Conservation (phyloP, 306 rosid genomes). For the Trichosanthes cucumerina region DNA sequence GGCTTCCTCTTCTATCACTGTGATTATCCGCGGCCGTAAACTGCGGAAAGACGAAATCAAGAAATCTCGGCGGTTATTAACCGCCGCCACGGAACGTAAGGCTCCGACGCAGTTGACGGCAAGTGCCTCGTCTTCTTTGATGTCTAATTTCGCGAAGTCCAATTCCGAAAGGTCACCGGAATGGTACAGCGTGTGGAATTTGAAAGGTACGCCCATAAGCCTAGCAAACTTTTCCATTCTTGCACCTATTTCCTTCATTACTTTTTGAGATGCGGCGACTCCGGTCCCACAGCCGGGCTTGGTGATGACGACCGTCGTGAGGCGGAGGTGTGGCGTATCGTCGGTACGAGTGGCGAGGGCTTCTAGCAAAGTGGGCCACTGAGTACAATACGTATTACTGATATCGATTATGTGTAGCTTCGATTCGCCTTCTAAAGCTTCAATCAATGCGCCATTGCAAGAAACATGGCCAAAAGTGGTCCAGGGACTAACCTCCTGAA, state of each 20-base stretch:
- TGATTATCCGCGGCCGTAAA: constrained; percentile 58
- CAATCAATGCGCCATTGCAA: constrained; percentile 77
- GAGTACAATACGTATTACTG: constrained; percentile 92
- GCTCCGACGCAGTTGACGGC: constrained; percentile 71
- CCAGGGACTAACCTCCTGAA: constrained; percentile 95
- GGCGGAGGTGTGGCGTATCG: constrained; percentile 75
- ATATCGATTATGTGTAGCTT: constrained; percentile 72
- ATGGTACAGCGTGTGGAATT: constrained; percentile 66
- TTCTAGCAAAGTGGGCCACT: constrained; percentile 92
- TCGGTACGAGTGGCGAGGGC: constrained; percentile 82
- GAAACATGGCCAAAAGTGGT: constrained; percentile 95
- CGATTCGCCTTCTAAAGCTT: constrained; percentile 74
- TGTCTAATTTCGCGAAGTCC: constrained; percentile 37
- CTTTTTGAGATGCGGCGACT: constrained; percentile 26
- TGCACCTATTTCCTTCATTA: constrained; percentile 74
- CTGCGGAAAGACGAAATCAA: constrained; percentile 41
- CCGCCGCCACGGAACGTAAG: constrained; percentile 41
- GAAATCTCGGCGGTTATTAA: constrained; percentile 41
- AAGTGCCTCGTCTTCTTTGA: constrained; percentile 67
- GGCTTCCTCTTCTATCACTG: constrained; percentile 88
- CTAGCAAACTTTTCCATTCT: constrained; percentile 93
- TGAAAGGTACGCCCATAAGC: constrained; percentile 91
- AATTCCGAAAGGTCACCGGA: constrained; percentile 58
- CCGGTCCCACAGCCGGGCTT: constrained; percentile 7
- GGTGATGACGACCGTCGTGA: constrained; percentile 52